Conservation (phyloP, 75 land plant genomes). For the Sequoiadendron giganteum region DNA sequence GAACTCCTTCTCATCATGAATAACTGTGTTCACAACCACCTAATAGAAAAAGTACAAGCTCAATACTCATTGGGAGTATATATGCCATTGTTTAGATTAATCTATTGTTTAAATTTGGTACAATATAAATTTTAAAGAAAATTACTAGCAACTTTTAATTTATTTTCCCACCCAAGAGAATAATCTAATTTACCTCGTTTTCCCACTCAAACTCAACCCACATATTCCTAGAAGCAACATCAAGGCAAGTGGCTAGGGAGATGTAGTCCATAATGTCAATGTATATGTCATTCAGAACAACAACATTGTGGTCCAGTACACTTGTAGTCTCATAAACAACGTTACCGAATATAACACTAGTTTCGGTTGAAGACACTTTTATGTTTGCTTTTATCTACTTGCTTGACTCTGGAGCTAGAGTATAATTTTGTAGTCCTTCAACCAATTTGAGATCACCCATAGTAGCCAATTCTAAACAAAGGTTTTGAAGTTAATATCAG, state of each 20-base stretch:
- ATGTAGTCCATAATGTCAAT: constrained; percentile 97
- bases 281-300: constrained; percentile 91
- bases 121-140: background rate
- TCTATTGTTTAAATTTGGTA: background rate
- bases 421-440: constrained; percentile 89
- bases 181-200: constrained; percentile 65
- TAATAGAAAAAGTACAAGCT: constrained; percentile 11
- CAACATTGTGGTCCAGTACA: constrained; percentile 80
- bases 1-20: constrained; percentile 83
- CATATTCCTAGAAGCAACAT: constrained; percentile 90
- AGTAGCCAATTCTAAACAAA: constrained; percentile 88
- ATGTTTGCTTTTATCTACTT: constrained; percentile 90
- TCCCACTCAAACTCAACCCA: constrained; percentile 99
- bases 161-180: background rate
- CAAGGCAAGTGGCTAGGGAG: constrained; percentile 81
- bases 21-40: constrained; percentile 84
- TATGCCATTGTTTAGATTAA: background rate
- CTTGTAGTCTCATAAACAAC: constrained; percentile 92
- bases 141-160: background rate
- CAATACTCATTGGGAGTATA: background rate
- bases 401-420: constrained; percentile 88
- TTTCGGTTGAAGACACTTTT: constrained; percentile 96
- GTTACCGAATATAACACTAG: constrained; percentile 93
- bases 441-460: constrained; percentile 97
- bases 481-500: constrained; percentile 54